Evolutionary conservation across 768 basidiomycete genomes (phyloP).

Genomic region (Kwoniella dejecticola): DNA sequence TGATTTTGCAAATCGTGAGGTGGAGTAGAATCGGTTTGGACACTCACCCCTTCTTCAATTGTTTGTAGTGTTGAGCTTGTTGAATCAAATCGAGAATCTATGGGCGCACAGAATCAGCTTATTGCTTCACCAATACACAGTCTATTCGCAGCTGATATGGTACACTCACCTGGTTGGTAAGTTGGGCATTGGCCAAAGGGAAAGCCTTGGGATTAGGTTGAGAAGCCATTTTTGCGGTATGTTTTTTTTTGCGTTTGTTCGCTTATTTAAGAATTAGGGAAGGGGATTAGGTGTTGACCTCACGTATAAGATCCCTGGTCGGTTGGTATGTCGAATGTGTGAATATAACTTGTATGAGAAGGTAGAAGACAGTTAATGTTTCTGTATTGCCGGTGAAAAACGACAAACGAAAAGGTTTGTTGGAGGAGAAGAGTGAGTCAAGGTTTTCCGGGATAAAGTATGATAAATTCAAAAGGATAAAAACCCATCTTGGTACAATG

Average conservation of each 20-base stretch:
- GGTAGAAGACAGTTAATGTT: not conserved
- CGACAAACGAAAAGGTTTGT: not conserved
- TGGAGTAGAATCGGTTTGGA: too few relatives aligned
- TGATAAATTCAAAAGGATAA: not conserved
- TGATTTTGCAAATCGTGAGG: too few relatives aligned
- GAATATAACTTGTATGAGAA: conserved; percentile 3
- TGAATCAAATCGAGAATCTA: conserved; percentile 95
- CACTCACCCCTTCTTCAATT: conserved; percentile 80
- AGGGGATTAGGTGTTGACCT: conserved; percentile 31
- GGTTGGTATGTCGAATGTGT: conserved; percentile 7
- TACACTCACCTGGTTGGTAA: conserved; percentile 83
- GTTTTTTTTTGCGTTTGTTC: conserved; percentile 1
- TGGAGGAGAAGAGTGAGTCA: too few relatives aligned
- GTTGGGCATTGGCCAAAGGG: conserved; percentile 78
- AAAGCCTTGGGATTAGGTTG: conserved; percentile 76
- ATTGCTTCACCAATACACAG: too few relatives aligned
- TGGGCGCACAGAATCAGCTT: too few relatives aligned
- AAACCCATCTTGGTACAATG: not conserved
- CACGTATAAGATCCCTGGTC: conserved; percentile 50
- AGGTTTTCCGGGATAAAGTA: conserved; percentile 7
- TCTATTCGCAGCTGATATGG: not conserved
- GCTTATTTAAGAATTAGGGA: too few relatives aligned
- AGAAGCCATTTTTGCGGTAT: conserved; percentile 37
- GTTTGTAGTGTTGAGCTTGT: conserved; percentile 95
- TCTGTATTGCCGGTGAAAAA: conserved; percentile 7